Base-by-base conservation (phyloP, 352 stramenopile genomes). In the Phytophthora pini region DNA sequence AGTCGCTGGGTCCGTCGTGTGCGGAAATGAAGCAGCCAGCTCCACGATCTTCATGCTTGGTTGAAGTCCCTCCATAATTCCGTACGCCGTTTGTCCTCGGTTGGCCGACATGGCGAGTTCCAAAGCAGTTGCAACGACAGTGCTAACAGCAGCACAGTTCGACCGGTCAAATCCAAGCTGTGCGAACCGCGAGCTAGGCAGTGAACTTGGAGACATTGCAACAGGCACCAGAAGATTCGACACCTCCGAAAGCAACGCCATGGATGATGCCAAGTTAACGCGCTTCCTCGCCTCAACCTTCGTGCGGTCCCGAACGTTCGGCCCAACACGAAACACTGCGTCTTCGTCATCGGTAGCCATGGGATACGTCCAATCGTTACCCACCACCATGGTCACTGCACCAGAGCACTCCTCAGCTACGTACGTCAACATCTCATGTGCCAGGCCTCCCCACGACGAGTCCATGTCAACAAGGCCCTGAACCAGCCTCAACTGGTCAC, bases 381-480 rank as follows among this genome's bases (percentile, higher is more conserved):
- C 85, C 24, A 91, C 74, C 22, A 79, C 70, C 17, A 72, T 60
- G 15, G 86, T 65, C 27, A 89, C 74, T 4, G 74, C 79, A 31
- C 80, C 75, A 0, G 84, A 78, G 38, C 85, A 94, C 51, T 95
- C 87, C 43, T 95, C 87, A 8, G 52, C 56, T 4, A 94, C 43
- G 52, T 93, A 92, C 27, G 77, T 88, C 44, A 95, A 56, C 49
- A 93, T 64, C 27, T 95, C 85, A 24, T 80, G 62, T 7, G 87
- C 86, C 32, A 95, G 60, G 17, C 85, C 87, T 29, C 84, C 85
- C 84, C 84, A 95, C 1, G 80, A 78, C 15, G 87, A 94, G 66
- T 94, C 81, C 77, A 94, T 86, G 59, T 95, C 87, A 26, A 95
- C 85, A 10, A 92, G 55, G 38, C 71, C 71, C 61, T 94, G 78